Base-by-base conservation (phyloP, 768 basidiomycete genomes). In the Mycena kentingensis region DNA sequence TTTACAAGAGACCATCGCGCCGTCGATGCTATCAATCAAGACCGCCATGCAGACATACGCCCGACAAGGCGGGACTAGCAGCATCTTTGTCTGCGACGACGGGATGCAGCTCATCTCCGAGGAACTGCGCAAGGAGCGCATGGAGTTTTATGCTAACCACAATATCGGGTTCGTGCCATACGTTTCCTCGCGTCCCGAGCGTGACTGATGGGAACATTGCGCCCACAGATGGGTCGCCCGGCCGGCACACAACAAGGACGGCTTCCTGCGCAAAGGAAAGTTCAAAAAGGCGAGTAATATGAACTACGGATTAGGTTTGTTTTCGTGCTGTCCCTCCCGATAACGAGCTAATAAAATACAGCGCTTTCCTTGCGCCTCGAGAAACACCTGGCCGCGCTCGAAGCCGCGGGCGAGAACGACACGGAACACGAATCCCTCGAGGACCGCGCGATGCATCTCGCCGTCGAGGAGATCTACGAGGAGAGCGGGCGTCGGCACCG, bases 211-310 rank as follows among this genome's bases (percentile, higher is more conserved):
- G 27, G 47, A 21, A 46, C 18, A 12, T 11, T 75, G 8, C n/a
- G n/a, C 2, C 4, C n/a, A 3, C 46, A 57, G 55, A 34, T 93
- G 85, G 80, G 82, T 85, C 28, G 87, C 91, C 24, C 80, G 90
- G n/a, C 91, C 90, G 0, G 79, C 77, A 3, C 90, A 92, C 65
- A 75, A 66, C 64, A 86, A 84, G 19, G 92, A 88, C 57, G 88
- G 91, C 0, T 96, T 95, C 77, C 91, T 93, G 75, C 90, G 93
- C 67, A 89, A 90, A 5, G 91, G 90, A 8, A 85, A 89, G 47
- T 93, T 93, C 80, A 93, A 93, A 76, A 93, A 93, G 69, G 89
- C 88, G 47, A 74, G 72, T 55, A 80, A 80, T 71, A 89, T 93
- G 87, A 93, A 92, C 70, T 90, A 84, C 62, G 88, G 84, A 2